These are phyloP conservation scores for Aegilops sharonensis DNA, from an alignment of 176 grass and related monocot genomes.

Conservation along the genomic window DNA sequence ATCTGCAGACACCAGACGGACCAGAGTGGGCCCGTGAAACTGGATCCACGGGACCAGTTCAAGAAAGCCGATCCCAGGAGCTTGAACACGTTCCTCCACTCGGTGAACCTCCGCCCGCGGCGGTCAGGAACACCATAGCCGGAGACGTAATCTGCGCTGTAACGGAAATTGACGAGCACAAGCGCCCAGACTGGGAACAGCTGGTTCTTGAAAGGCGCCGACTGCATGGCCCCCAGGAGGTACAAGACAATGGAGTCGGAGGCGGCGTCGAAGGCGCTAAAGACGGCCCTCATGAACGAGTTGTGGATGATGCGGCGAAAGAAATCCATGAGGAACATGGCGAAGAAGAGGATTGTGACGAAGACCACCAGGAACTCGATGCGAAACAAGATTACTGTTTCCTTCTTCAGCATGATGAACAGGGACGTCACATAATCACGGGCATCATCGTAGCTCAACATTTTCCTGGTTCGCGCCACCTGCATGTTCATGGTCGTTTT, in stretches of 20 bases:
- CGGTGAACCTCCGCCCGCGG: neutral
- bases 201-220: neutral
- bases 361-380: neutral
- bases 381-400: neutral
- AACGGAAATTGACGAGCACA: conserved; percentile 9
- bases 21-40: neutral
- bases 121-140: conserved; percentile 20
- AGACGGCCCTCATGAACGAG: neutral
- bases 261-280: neutral
- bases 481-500: neutral
- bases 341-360: neutral
- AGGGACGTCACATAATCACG: neutral
- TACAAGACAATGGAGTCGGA: conserved; percentile 22
- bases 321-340: neutral
- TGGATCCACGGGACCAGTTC: neutral
- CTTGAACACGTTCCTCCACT: neutral
- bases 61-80: neutral
- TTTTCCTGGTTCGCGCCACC: neutral
- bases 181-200: conserved; percentile 28
- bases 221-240: conserved; percentile 24
- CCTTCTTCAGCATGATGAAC: conserved; percentile 8
- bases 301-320: conserved; percentile 3
- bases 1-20: neutral
- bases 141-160: conserved; percentile 15
- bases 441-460: neutral